Conservation (phyloP, 2,329 filamentous ascomycete species). For the Trichoderma koningii region DNA sequence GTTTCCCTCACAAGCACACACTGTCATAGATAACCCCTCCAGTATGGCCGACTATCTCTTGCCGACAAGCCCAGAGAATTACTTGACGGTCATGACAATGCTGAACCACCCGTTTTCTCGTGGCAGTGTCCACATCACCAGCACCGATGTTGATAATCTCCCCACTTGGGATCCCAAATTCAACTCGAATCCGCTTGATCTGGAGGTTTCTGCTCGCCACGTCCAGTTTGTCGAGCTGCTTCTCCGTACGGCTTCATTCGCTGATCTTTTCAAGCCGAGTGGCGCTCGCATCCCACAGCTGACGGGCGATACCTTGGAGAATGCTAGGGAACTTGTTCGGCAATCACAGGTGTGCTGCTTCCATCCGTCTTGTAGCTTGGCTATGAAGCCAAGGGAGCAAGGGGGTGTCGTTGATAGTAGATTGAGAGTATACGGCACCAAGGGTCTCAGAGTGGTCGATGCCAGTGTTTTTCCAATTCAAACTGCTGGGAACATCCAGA, state of each 20-base stretch:
- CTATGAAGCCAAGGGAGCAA: conserved; percentile 49
- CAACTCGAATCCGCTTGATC: conserved; percentile 53
- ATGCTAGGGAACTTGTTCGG: conserved; percentile 42
- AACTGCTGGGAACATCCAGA: conserved; percentile 42
- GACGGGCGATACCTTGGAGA: conserved; percentile 38
- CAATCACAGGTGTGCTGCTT: conserved; percentile 44
- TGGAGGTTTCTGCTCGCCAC: conserved; percentile 53
- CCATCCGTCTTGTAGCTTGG: conserved; percentile 53
- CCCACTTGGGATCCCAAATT: conserved; percentile 39
- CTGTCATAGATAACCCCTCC: conserved; percentile 33
- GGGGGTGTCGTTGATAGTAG: conserved; percentile 50
- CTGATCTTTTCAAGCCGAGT: conserved; percentile 41
- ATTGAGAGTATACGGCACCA: conserved; percentile 48
- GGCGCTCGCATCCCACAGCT: conserved; percentile 37
- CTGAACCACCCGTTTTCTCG: conserved; percentile 63
- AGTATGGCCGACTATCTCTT: conserved; percentile 29
- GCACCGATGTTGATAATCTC: conserved; percentile 43
- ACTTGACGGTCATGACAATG: conserved; percentile 57
- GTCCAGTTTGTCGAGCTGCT: conserved; percentile 47
- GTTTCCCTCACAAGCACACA: conserved; percentile 37
- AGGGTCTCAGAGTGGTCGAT: conserved; percentile 50
- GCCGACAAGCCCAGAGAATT: conserved; percentile 44
- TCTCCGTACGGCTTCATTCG: conserved; percentile 45
- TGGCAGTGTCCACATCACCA: conserved; percentile 59
- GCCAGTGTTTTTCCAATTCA: conserved; percentile 50